Conservation (phyloP, 176 grass and related monocot genomes). For the Aegilops bicornis region DNA sequence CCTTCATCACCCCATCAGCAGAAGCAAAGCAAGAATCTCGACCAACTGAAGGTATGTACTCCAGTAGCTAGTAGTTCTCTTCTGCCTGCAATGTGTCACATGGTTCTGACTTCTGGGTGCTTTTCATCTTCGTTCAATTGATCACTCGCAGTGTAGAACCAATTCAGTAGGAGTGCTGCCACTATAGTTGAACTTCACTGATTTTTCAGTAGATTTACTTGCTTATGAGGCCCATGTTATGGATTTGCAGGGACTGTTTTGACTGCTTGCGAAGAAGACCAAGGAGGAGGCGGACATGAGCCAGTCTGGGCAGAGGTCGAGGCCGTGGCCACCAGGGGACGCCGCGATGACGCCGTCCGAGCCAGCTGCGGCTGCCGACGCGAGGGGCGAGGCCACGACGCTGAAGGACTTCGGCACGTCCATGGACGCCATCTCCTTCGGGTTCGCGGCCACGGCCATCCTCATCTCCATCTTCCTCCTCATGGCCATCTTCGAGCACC, state of each 20-base stretch:
- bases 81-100: not conserved
- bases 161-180: too few relatives aligned
- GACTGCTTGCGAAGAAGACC: not conserved
- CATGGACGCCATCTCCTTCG: conserved; percentile 93
- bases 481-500: conserved; percentile 97
- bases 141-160: not conserved
- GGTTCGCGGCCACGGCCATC: conserved; percentile 90
- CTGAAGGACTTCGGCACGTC: conserved; percentile 84
- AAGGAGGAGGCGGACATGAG: conserved; percentile 41
- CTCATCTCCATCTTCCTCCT: conserved; percentile 97
- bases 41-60: not conserved
- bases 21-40: not conserved
- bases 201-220: not conserved
- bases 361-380: conserved; percentile 11
- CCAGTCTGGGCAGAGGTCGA: conserved; percentile 53
- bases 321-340: conserved; percentile 57
- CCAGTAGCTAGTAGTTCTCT: not conserved
- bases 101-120: not conserved
- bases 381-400: conserved; percentile 43
- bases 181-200: not conserved
- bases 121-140: not conserved
- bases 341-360: conserved; percentile 38
- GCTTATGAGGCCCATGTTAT: not conserved
- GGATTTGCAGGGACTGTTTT: not conserved
- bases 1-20: conserved; percentile 2